These are phyloP conservation scores for Pestalotiopsis sp. DNA, from an alignment of 2,329 filamentous ascomycete genomes.

Conservation along the genomic window DNA sequence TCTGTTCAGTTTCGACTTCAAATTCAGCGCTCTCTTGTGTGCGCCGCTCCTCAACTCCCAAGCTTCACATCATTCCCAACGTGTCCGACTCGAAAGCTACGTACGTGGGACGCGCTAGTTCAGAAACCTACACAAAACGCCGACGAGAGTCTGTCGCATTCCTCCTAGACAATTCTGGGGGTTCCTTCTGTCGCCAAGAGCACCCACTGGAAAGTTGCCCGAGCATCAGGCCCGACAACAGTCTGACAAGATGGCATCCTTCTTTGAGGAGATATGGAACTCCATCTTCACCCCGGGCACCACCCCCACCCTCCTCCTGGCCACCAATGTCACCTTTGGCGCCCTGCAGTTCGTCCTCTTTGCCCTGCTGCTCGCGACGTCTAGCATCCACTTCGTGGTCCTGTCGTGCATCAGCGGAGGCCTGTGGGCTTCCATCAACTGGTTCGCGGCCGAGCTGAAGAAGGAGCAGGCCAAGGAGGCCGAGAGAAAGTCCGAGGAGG, in stretches of 20 bases:
- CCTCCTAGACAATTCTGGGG: background rate
- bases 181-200: no score
- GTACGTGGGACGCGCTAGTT: background rate
- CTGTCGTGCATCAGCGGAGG: constrained; percentile 79
- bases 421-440: constrained; percentile 94
- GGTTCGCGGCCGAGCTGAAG: constrained; percentile 77
- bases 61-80: background rate
- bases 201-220: no score
- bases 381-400: constrained; percentile 85
- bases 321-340: constrained; percentile 88
- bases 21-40: background rate
- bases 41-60: background rate
- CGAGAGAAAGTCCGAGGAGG: constrained; percentile 41
- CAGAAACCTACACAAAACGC: no score
- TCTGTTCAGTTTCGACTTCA: background rate
- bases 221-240: no score
- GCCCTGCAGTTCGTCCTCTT: constrained; percentile 80
- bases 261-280: constrained; percentile 79
- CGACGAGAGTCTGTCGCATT: constrained; percentile 21
- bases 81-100: background rate
- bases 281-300: constrained; percentile 93
- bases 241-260: constrained; percentile 54
- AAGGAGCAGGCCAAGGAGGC: constrained; percentile 47
- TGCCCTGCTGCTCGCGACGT: constrained; percentile 75
- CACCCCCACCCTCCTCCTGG: constrained; percentile 83